phyloP scores from a whole-genome alignment of 139 green algal genomes.

The Gonium pectorale region DNA sequence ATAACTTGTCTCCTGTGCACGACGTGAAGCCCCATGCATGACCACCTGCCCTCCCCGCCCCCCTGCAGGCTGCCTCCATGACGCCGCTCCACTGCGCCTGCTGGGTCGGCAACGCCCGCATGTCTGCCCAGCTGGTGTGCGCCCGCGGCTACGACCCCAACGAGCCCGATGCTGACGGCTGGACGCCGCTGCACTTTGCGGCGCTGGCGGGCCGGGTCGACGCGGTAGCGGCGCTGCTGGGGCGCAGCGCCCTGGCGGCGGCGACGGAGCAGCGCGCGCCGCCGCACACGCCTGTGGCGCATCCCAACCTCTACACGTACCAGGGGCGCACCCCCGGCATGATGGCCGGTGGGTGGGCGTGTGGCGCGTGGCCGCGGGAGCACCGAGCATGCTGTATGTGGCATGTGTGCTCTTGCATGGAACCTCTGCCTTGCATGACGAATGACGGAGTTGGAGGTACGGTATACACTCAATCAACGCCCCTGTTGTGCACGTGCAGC shows the following conservation, averaged over 20 bases:
- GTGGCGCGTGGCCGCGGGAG: background rate
- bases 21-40: no score
- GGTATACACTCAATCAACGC: no score
- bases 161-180: slow-evolving; percentile 10
- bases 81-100: background rate
- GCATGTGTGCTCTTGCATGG: no score
- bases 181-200: background rate
- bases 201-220: background rate
- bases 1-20: no score
- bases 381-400: no score
- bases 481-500: no score
- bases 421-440: no score
- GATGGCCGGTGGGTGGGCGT: background rate
- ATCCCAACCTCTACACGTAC: background rate
- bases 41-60: background rate
- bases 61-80: background rate
- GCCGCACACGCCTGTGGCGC: no score
- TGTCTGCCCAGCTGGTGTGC: background rate
- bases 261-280: background rate
- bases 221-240: background rate
- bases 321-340: background rate
- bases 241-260: no score
- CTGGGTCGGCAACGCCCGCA: background rate
- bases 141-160: background rate
- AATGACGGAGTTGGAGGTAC: no score